These are phyloP conservation scores for Acacia concinna DNA, from an alignment of 331 rosid genomes.

Conservation along the genomic window DNA sequence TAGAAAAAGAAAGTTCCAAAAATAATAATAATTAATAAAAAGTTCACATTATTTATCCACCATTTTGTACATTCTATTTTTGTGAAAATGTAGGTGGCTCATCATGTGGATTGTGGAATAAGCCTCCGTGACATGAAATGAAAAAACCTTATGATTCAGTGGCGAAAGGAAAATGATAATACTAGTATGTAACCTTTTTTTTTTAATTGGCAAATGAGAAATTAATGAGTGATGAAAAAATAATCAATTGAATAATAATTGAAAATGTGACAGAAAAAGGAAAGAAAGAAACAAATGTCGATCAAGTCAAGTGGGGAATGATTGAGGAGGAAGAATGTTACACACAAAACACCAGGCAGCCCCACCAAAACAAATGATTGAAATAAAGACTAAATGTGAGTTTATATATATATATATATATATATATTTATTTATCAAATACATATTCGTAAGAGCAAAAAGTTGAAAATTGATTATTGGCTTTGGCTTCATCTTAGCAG, in stretches of 20 bases:
- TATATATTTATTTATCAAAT: not conserved
- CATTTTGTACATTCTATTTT: too few species aligned
- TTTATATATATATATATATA: not conserved
- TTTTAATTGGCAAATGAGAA: not conserved
- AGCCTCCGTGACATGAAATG: not conserved
- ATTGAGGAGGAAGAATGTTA: slow-evolving; percentile 28
- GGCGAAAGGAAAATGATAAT: not conserved
- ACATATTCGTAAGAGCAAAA: slow-evolving; percentile 13
- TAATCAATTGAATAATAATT: not conserved
- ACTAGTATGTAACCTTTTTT: not conserved
- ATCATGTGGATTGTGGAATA: not conserved
- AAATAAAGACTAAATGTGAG: slow-evolving; percentile 17
- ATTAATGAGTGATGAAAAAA: not conserved
- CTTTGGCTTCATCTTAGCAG: slow-evolving; percentile 18
- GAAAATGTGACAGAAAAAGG: not conserved
- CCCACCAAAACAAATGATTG: slow-evolving; percentile 43
- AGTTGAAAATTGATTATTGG: slow-evolving; percentile 26
- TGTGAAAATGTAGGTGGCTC: not conserved
- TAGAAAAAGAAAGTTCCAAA: too few species aligned
- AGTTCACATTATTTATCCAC: too few species aligned
- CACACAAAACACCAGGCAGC: not conserved
- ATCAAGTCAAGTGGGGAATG: slow-evolving; percentile 42
- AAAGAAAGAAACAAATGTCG: not conserved
- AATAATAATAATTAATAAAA: too few species aligned
- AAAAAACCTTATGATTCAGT: too few species aligned